These are phyloP conservation scores for Aspergillus pseudoviridinutans DNA, from an alignment of 2,329 filamentous ascomycete genomes.

Conservation along the genomic window DNA sequence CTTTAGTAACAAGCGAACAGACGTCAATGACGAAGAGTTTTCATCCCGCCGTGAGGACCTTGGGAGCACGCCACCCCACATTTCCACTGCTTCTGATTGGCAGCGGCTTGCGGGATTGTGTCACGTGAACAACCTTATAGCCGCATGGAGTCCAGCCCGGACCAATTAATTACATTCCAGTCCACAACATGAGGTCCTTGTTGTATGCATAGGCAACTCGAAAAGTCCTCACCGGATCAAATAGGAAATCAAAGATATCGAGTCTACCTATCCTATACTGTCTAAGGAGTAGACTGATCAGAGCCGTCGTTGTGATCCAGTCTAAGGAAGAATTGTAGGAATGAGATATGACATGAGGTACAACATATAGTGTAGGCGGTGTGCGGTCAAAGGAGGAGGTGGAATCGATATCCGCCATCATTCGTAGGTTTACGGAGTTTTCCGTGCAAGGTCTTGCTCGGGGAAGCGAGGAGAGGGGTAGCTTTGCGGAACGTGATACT, in stretches of 20 bases:
- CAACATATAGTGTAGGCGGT: neutral
- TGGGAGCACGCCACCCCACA: conserved; percentile 21
- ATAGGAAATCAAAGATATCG: neutral
- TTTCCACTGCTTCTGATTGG: conserved; percentile 13
- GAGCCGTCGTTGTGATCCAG: neutral
- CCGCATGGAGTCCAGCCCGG: neutral
- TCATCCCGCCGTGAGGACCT: conserved; percentile 26
- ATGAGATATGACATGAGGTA: neutral
- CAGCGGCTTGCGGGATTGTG: conserved; percentile 6
- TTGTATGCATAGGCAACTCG: neutral
- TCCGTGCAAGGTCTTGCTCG: neutral
- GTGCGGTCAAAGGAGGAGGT: neutral
- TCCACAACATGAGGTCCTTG: neutral
- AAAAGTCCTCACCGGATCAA: neutral
- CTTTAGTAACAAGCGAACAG: conserved; percentile 11
- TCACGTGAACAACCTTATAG: neutral
- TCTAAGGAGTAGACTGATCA: neutral
- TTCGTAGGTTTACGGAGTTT: neutral
- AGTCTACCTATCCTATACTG: no score
- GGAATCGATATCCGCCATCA: neutral
- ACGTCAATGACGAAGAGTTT: conserved; percentile 1
- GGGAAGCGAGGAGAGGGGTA: neutral
- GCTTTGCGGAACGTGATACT: no score
- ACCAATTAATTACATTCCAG: neutral
- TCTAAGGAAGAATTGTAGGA: neutral